These are phyloP conservation scores for Saccharomycopsis amapae DNA, from an alignment of 805 yeast species.

Conservation along the genomic window DNA sequence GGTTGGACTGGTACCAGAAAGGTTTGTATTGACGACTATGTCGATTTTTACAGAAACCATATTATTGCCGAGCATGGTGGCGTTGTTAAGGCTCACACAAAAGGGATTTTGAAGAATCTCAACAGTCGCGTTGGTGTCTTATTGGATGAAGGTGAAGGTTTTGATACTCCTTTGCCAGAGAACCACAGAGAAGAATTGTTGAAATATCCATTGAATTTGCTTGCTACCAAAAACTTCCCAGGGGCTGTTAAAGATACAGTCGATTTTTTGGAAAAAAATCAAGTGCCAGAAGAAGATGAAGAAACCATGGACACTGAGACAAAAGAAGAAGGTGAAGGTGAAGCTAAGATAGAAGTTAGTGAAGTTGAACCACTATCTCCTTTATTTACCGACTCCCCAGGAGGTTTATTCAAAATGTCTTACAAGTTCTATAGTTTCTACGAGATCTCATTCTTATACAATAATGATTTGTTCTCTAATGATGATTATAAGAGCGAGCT, in stretches of 20 bases:
- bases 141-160: conserved; percentile 81
- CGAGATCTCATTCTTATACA: conserved; percentile 12
- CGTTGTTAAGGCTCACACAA: conserved; percentile 64
- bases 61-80: conserved; percentile 66
- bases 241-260: conserved; percentile 4
- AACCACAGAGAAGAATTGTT: conserved; percentile 24
- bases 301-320: conserved; percentile 23
- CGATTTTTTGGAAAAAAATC: conserved; percentile 1
- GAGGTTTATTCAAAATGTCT: conserved; percentile 41
- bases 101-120: conserved; percentile 59
- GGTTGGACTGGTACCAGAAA: conserved; percentile 97
- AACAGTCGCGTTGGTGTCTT: conserved; percentile 48
- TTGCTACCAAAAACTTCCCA: conserved; percentile 32
- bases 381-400: conserved; percentile 2
- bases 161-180: conserved; percentile 45
- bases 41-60: conserved; percentile 56
- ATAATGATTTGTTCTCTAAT: conserved; percentile 37
- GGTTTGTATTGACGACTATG: conserved; percentile 63
- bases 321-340: conserved; percentile 1
- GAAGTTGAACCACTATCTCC: conserved; percentile 2
- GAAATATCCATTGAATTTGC: conserved; percentile 15
- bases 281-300: conserved; percentile 25
- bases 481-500: conserved; percentile 31
- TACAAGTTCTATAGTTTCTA: conserved; percentile 43
- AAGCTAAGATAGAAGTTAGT: not conserved